Base-by-base conservation (phyloP, 768 basidiomycete species). In the Lactarius sp. region DNA sequence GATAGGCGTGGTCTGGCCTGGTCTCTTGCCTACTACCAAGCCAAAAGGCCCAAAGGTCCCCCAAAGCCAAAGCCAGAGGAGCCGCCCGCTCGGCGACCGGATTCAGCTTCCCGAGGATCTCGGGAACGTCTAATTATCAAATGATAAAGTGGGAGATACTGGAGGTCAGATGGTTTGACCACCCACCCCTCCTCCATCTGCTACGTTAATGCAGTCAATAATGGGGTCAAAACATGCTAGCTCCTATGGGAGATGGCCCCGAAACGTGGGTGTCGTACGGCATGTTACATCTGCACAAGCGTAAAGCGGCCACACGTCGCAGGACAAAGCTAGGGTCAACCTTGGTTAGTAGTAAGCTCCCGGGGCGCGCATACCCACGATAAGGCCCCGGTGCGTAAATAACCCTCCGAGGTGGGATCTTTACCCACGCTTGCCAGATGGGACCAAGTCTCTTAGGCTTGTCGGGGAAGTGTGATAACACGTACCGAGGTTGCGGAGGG, bases 51-150 rank as follows among this genome's bases (percentile, higher is more conserved):
- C 9, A 4, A 41, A 39, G 20, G 51, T 12, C n/a, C 59, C 59
- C 27, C 27, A 7, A 42, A 42, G 22, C 27, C 27, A 7, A 42
- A 42, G 22, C 44, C 54, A 31, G 41, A 34, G 34, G 6, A 18
- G 37, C 18, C 13, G 18, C 33, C 20, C 16, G 16, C 18, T 39
- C 44, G 18, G 18, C 42, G 27, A 33, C 22, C 49, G 27, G 42
- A 18, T 49, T 41, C n/a, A 6, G 13, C 46, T 37, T 50, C 56
- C 62, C 62, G 62, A 63, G 62, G 62, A 50, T 64, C 62, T 55
- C 58, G 62, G 62, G 20, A 34, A 37, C 58, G 52, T 18, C 42
- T 42, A 60, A 51, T 64, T 42, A 56, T 36, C 53, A 51, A 51
- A 22, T 39, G 36, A 52, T 56, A 36, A 16, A 41, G 56, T 51